phyloP scores from a whole-genome alignment of 257 asterid genomes.

The Solanum piurae region DNA sequence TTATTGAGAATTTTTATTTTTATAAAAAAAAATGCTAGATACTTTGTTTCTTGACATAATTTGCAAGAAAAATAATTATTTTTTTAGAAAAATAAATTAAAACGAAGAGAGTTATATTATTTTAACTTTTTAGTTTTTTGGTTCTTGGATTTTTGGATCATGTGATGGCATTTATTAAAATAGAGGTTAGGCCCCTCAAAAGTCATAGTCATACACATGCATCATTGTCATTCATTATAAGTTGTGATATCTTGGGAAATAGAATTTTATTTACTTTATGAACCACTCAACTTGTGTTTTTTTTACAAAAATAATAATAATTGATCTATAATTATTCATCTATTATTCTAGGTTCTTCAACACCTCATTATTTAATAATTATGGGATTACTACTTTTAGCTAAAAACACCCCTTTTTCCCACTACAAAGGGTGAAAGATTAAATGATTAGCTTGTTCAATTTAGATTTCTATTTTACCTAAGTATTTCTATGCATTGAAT shows the following conservation, averaged over 20 bases:
- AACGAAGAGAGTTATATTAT: too few relatives aligned
- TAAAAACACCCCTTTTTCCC: background rate
- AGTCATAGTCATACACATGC: slow-evolving; percentile 44
- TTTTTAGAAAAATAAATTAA: background rate
- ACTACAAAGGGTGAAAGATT: background rate
- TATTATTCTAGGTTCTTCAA: background rate
- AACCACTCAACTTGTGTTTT: background rate
- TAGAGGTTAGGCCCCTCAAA: slow-evolving; percentile 12
- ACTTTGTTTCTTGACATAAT: too few relatives aligned
- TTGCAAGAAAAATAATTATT: too few relatives aligned
- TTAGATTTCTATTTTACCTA: background rate
- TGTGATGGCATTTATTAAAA: slow-evolving; percentile 25
- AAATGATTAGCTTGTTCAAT: background rate
- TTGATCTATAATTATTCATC: background rate
- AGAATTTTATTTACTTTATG: background rate
- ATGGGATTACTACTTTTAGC: background rate
- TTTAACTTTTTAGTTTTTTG: background rate
- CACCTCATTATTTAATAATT: background rate
- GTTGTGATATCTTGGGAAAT: slow-evolving; percentile 13
- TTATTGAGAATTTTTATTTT: too few relatives aligned
- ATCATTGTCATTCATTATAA: slow-evolving; percentile 14
- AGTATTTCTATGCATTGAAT: background rate
- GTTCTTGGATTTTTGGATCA: slow-evolving; percentile 25
- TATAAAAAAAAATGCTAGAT: too few relatives aligned
- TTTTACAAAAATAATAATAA: background rate